phyloP scores from a whole-genome alignment of 495 filamentous ascomycete genomes.

The Podospora comata region DNA sequence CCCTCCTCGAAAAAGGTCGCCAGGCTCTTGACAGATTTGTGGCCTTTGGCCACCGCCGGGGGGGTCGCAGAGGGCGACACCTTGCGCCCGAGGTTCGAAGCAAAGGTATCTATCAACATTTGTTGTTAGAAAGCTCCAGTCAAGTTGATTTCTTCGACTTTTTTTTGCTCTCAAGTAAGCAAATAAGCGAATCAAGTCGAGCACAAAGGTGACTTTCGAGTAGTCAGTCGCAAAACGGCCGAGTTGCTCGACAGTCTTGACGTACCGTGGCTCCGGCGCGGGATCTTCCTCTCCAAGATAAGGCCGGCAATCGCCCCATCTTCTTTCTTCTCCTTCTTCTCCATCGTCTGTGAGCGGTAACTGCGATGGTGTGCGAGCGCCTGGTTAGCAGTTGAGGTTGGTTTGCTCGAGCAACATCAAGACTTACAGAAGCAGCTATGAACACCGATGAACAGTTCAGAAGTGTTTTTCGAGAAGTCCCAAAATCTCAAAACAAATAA shows the following conservation, averaged over 20 bases:
- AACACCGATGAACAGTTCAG: not conserved
- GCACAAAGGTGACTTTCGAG: no score
- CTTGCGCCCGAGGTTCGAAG: not conserved
- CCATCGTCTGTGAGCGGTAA: not conserved
- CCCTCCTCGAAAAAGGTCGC: not conserved
- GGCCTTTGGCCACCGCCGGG: not conserved
- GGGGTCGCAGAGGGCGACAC: not conserved
- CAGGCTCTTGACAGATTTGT: not conserved
- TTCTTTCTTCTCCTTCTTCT: not conserved
- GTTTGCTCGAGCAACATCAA: not conserved
- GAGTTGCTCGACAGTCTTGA: not conserved
- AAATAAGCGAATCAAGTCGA: not conserved
- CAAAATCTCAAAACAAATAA: not conserved
- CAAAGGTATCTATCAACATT: not conserved
- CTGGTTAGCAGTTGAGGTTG: not conserved
- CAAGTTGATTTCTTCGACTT: not conserved
- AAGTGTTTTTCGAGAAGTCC: not conserved
- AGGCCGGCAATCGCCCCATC: not conserved
- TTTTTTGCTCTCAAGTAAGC: not conserved
- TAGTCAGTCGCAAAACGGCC: not conserved
- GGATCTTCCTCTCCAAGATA: not conserved
- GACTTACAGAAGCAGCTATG: not conserved
- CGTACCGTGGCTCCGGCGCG: not conserved
- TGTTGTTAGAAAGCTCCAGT: not conserved
- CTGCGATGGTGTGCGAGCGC: not conserved